Percentiles rank a stretch among this genome's conserved stretches.
Evolutionary conservation across 768 basidiomycete genomes (phyloP).

Genomic region (Collybia sp.): DNA sequence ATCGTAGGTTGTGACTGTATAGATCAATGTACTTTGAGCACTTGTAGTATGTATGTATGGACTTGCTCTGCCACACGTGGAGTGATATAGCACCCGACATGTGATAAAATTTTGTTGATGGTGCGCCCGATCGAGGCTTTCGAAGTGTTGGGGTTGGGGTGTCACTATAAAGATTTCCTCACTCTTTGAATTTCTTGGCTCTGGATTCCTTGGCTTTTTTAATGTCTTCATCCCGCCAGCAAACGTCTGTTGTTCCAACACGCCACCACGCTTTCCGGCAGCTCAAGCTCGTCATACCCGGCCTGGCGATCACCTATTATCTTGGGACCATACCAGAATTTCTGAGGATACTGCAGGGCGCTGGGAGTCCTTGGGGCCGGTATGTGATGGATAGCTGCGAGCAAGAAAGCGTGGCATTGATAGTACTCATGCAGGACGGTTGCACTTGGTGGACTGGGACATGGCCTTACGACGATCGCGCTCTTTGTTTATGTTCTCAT

Average conservation of each 20-base stretch:
- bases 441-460: conserved; percentile 47
- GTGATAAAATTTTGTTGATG: conserved; percentile 5
- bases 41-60: not conserved
- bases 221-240: too few relatives aligned
- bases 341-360: conserved; percentile 32
- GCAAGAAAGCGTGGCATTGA: not conserved
- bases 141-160: too few relatives aligned
- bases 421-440: conserved; percentile 33
- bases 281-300: conserved; percentile 76
- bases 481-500: conserved; percentile 73
- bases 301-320: conserved; percentile 56
- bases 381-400: conserved; percentile 23
- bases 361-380: conserved; percentile 48
- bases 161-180: not conserved
- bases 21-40: too few relatives aligned
- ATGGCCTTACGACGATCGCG: conserved; percentile 55
- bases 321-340: conserved; percentile 52
- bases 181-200: conserved; percentile 11
- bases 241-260: not conserved
- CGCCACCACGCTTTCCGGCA: conserved; percentile 54
- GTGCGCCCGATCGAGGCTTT: not conserved
- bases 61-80: not conserved
- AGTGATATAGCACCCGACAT: conserved; percentile 1
- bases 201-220: too few relatives aligned
- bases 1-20: not conserved